Base-by-base conservation (phyloP, 2,329 filamentous ascomycete genomes). In the Epichloe hybrida region DNA sequence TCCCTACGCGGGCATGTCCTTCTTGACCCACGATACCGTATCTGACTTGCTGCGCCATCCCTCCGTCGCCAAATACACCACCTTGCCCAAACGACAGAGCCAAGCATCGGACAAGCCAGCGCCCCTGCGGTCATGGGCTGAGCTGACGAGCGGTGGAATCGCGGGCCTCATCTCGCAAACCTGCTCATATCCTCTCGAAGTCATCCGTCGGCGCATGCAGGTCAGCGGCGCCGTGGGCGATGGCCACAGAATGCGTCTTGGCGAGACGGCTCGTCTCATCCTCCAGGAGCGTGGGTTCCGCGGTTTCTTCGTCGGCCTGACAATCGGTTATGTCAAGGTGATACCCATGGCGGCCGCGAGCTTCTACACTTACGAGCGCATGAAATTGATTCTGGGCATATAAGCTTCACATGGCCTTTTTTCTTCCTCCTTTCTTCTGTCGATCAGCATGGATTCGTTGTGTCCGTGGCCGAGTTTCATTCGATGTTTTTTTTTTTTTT, bases 211-310 rank as follows among this genome's bases (percentile, higher is more conserved):
- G 56, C 77, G 93, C 46, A 97, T 98, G 91, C 93, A 98, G 65
- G 93, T 98, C 13, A 87, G 88, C 46, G 93, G 91, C 11, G 90
- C 91, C 0, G 88, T 97, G 0, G 93, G 93, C 1, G 90, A 97
- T 64, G 90, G 91, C 0, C 87, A 81, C 59, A 74, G 86, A 44
- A 68, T 95, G 44, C 75, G 81, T 48, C 87, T 98, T 56, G 70
- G 72, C 15, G 91, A 97, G 69, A 95, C 91, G 1, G 83, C 83
- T 3, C 71, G 69, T 56, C 76, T 81, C 63, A 93, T 98, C 55
- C 81, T 81, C 58, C 71, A 76, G 44, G 88, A 96, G 68, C 77
- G 76, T 51, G 93, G 93, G 0, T 68, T 83, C 53, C 75, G 77
- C 48, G 93, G 93, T 0, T 97, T 95, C 71, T 98, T 88, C 66